Evolutionary conservation across 176 grass and related monocot species (phyloP), one percentile per base, ranked within the genome.

Genomic region (Eleusine indica): DNA sequence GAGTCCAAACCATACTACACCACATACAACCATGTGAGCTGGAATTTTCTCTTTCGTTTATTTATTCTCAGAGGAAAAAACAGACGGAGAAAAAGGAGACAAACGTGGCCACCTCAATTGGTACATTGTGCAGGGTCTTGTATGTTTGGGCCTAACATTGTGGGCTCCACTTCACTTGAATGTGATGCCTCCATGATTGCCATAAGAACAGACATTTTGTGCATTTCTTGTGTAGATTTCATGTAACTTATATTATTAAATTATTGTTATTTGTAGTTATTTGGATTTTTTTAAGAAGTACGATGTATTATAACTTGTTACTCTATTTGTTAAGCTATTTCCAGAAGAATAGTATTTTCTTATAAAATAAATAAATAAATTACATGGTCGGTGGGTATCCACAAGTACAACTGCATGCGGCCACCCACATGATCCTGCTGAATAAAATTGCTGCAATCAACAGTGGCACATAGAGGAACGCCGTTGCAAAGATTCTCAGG

Each of bases 111-210:
- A 82, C 73, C 74, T 82, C 88, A 74, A 83, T 86, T 86, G 82
- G 77, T 84, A 58, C n/a, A 9, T 71, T 77, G 30, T 49, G 49
- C 78, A 78, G 74, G 28, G 74, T 58, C 30, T 79, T 74, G 42
- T 73, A 77, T 78, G 79, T 86, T 73, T 82, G 48, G 78, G 29
- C 83, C 79, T 82, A 73, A 82, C 83, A 79, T 42, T 66, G 60
- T 74, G 84, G 84, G 73, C 21, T 22, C 88, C 79, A 82, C 79
- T 66, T 58, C 66, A 28, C 56, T 78, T 86, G 83, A 86, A 78
- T 86, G 78, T 73, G 78, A 66, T 75, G 73, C 74, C 67, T 83
- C 67, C 79, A 83, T 86, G 84, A 90, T 86, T 78, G 83, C 54
- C 21, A 57, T 29, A 52, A 21, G 52, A 78, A 21, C 22, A 48